Evolutionary conservation across 352 stramenopile species (phyloP).

Genomic region (Thalassiosira exigua): DNA sequence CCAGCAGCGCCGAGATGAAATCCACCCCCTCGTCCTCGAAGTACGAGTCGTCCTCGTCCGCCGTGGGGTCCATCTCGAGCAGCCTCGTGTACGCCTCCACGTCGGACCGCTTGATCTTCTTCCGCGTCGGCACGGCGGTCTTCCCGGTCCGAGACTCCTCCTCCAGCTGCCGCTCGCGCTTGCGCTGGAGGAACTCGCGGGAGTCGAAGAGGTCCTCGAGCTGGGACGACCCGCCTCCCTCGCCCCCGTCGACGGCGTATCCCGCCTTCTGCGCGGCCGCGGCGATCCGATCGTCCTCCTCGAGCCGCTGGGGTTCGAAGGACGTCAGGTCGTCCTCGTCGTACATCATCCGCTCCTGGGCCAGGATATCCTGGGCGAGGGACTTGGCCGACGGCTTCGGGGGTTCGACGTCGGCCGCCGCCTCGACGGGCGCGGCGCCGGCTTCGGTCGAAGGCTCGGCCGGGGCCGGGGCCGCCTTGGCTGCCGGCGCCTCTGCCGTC

Average conservation of each 20-base stretch:
- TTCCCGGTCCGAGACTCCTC: constrained; percentile 16
- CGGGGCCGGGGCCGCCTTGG: neutral
- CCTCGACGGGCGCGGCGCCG: neutral
- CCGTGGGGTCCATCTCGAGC: constrained; percentile 77
- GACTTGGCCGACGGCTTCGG: constrained; percentile 21
- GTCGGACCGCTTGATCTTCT: constrained; percentile 54
- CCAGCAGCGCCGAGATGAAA: constrained; percentile 72
- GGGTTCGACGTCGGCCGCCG: neutral
- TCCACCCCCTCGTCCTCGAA: constrained; percentile 78
- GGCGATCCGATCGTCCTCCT: constrained; percentile 43
- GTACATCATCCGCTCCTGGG: constrained; percentile 52
- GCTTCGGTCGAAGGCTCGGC: neutral
- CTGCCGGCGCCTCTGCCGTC: neutral
- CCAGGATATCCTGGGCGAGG: constrained; percentile 31
- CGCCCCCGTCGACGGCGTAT: constrained; percentile 15
- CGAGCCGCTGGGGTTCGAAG: constrained; percentile 20
- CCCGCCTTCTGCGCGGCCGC: constrained; percentile 37
- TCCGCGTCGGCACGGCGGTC: constrained; percentile 41
- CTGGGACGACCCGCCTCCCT: neutral
- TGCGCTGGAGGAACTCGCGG: constrained; percentile 50
- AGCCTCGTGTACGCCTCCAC: constrained; percentile 54
- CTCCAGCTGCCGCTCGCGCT: constrained; percentile 49
- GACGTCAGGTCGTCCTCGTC: constrained; percentile 40
- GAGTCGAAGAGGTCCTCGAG: constrained; percentile 57
- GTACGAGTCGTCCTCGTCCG: constrained; percentile 77